Evolutionary conservation across 2,329 filamentous ascomycete species (phyloP).

Genomic region (Sordariomycetes sp.): DNA sequence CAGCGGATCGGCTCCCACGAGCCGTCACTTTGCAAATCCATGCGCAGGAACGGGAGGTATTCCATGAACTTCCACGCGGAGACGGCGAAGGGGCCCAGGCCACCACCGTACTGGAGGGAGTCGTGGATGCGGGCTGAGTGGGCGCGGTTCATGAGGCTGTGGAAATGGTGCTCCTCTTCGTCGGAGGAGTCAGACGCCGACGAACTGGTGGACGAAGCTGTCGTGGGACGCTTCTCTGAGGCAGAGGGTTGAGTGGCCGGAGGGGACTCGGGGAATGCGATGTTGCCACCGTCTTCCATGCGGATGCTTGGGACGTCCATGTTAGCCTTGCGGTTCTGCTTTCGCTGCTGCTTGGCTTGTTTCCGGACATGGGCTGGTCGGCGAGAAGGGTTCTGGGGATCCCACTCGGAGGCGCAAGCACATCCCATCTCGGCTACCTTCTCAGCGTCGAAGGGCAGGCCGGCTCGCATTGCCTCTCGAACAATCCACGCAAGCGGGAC

Average conservation of each 20-base stretch:
- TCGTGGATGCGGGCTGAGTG: slow-evolving; percentile 56
- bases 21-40: slow-evolving; percentile 66
- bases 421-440: slow-evolving; percentile 62
- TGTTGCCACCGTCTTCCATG: slow-evolving; percentile 9
- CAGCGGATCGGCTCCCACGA: slow-evolving; percentile 74
- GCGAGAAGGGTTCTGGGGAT: slow-evolving; percentile 1
- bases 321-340: slow-evolving; percentile 6
- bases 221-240: background rate
- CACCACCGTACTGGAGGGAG: slow-evolving; percentile 56
- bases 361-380: slow-evolving; percentile 1
- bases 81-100: slow-evolving; percentile 45
- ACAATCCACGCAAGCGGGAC: slow-evolving; percentile 65
- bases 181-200: slow-evolving; percentile 9
- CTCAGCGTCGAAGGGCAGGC: slow-evolving; percentile 59
- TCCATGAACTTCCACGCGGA: slow-evolving; percentile 72
- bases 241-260: slow-evolving; percentile 2
- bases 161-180: slow-evolving; percentile 32
- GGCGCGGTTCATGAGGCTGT: slow-evolving; percentile 48
- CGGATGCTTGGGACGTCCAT: slow-evolving; percentile 20
- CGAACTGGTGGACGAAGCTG: slow-evolving; percentile 1
- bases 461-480: slow-evolving; percentile 47
- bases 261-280: slow-evolving; percentile 2
- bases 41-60: slow-evolving; percentile 69
- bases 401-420: slow-evolving; percentile 19
- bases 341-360: slow-evolving; percentile 2